Base-by-base conservation (phyloP, 768 basidiomycete species). In the Sutorius australiensis region DNA sequence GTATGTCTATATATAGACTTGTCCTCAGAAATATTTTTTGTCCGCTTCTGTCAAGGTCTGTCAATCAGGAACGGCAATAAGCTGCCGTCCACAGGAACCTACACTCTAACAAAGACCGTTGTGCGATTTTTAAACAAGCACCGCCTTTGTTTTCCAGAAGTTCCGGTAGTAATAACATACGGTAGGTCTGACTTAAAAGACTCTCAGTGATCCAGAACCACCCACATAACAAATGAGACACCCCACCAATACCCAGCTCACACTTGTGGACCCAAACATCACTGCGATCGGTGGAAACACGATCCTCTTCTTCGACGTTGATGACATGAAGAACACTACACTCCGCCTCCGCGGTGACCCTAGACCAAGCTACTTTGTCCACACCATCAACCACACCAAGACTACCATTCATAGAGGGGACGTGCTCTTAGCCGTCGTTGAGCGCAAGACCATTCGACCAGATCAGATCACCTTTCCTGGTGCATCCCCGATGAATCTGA, bases 1-100 rank as follows among this genome's bases (percentile, higher is more conserved):
- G 17, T 43, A 61, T 51, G 44, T 41, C 59, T 44, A 52, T 12
- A 47, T 44, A 11, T 44, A 24, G 51, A 53, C 43, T 53, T 61
- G 33, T 53, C 31, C 5, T 11, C n/a, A 17, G 48, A 46, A 48
- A 48, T 17, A 34, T 36, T 27, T 31, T 31, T 12, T 6, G 7
- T 14, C 12, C 30, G 9, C n/a, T 16, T 30, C 8, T 7, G 21
- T 34, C 32, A 33, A 12, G 32, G 12, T 33, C 14, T 33, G 13
- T 33, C 33, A 33, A 33, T 33, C 33, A 33, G 33, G 33, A 14
- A 33, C 32, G 32, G 32, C 13, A 33, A 34, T 16, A 14, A 34
- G 33, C 5, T 34, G 2, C 7, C 7, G 14, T 34, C 33, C 33
- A 34, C 33, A 34, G 33, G 14, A 36, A 14, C 14, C 14, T 6